phyloP scores from a whole-genome alignment of 768 basidiomycete genomes.

The Tricholoma sp. region DNA sequence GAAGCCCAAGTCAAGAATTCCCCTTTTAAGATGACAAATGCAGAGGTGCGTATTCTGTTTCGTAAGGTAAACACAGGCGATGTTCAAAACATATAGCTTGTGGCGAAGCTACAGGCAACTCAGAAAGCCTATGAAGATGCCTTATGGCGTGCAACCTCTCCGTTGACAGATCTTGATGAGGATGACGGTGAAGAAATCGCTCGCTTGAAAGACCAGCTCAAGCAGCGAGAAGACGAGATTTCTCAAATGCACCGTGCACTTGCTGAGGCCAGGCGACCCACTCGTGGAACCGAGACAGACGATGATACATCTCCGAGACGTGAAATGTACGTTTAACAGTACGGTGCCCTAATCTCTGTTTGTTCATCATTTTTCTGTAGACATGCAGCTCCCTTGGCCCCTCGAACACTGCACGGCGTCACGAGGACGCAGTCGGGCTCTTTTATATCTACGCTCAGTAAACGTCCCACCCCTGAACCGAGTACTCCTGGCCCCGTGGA shows the following conservation, averaged over 20 bases:
- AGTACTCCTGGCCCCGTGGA: constrained; percentile 19
- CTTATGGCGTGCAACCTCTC: constrained; percentile 21
- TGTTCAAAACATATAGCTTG: constrained; percentile 18
- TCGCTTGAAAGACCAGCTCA: constrained; percentile 22
- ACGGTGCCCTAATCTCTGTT: not conserved
- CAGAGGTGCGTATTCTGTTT: constrained; percentile 27
- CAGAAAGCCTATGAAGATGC: constrained; percentile 17
- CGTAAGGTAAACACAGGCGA: not conserved
- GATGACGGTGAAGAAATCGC: constrained; percentile 23
- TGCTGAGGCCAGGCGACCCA: constrained; percentile 3
- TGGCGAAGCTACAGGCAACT: constrained; percentile 21
- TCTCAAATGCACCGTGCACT: constrained; percentile 21
- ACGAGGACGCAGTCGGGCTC: constrained; percentile 45
- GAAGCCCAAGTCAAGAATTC: constrained; percentile 17
- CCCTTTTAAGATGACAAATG: constrained; percentile 32
- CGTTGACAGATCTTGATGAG: constrained; percentile 29
- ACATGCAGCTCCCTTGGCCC: constrained; percentile 2
- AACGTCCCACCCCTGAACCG: constrained; percentile 48
- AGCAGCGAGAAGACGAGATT: constrained; percentile 23
- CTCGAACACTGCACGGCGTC: constrained; percentile 11
- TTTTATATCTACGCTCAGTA: constrained; percentile 39
- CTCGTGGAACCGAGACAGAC: not conserved
- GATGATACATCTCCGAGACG: constrained; percentile 4
- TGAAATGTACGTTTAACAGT: constrained; percentile 1
- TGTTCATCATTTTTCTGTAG: not conserved